phyloP scores from a whole-genome alignment of 768 basidiomycete genomes.

The Lactarius vividus region DNA sequence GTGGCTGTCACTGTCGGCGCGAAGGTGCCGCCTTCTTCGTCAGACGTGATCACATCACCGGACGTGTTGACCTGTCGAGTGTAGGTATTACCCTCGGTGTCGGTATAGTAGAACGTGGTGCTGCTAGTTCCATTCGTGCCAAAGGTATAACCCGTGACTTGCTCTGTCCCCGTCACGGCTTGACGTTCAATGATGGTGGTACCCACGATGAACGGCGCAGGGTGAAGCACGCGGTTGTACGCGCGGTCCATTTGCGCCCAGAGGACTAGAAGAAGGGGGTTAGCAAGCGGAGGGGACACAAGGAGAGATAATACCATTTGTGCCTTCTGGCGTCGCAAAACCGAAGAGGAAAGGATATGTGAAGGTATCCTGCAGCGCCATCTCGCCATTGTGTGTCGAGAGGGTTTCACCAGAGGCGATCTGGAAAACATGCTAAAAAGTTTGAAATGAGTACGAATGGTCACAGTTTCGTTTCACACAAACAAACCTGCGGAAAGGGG shows the following conservation, averaged over 20 bases:
- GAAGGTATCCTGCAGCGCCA: slow-evolving; percentile 48
- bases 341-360: slow-evolving; percentile 43
- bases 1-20: too few species aligned
- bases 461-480: neutral
- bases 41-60: slow-evolving; percentile 57
- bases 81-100: slow-evolving; percentile 38
- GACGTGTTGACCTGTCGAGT: slow-evolving; percentile 59
- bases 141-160: slow-evolving; percentile 44
- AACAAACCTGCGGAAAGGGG: slow-evolving; percentile 38
- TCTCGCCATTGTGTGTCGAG: slow-evolving; percentile 50
- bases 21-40: slow-evolving; percentile 50
- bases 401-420: slow-evolving; percentile 45
- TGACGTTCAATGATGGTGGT: slow-evolving; percentile 61
- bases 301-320: slow-evolving; percentile 29
- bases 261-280: slow-evolving; percentile 40
- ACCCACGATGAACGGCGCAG: slow-evolving; percentile 55
- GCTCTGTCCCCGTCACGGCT: slow-evolving; percentile 49
- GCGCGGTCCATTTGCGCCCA: slow-evolving; percentile 58
- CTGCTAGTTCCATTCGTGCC: slow-evolving; percentile 66
- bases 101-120: slow-evolving; percentile 63
- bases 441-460: neutral
- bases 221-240: slow-evolving; percentile 57
- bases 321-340: slow-evolving; percentile 35
- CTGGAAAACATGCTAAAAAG: slow-evolving; percentile 41
- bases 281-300: neutral